A percentile compares a stretch with the other conserved stretches of the same genome.
Conservation (phyloP, 1,284 basidiomycete genomes). For the Clitocybe nebularis region DNA sequence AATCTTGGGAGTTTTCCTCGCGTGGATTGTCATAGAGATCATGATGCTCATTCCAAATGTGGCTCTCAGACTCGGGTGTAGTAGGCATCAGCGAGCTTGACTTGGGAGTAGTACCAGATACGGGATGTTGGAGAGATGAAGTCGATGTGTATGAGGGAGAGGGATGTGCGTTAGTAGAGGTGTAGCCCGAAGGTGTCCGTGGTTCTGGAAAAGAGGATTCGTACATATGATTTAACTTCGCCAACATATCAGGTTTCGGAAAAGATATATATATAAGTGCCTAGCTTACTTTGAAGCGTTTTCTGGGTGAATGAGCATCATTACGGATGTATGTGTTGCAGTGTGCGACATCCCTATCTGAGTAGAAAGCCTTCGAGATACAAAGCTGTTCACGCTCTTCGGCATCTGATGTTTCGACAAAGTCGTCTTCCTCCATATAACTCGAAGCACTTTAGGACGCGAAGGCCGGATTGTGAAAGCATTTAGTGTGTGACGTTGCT, state of each 20-base stretch:
- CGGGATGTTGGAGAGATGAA: constrained; percentile 2
- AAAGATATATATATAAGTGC: not conserved
- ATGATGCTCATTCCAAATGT: not conserved
- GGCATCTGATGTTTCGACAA: not conserved
- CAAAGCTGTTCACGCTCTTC: not conserved
- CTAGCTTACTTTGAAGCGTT: constrained; percentile 29
- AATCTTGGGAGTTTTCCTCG: constrained; percentile 17
- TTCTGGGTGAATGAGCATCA: constrained; percentile 19
- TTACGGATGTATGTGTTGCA: not conserved
- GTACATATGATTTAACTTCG: constrained; percentile 11
- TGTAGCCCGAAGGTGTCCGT: no score
- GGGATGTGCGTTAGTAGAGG: constrained; percentile 8
- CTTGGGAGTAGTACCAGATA: constrained; percentile 9
- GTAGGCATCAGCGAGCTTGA: constrained; percentile 9
- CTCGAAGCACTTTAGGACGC: constrained; percentile 57
- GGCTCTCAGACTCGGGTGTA: not conserved
- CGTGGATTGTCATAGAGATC: not conserved
- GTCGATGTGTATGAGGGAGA: constrained; percentile 12
- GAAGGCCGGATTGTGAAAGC: no score
- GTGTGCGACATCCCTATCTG: not conserved
- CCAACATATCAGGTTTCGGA: not conserved
- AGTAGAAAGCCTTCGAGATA: not conserved
- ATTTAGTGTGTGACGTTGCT: no score
- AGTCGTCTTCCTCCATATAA: no score
- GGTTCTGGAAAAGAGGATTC: constrained; percentile 3